Evolutionary conservation across 2,329 filamentous ascomycete species (phyloP).

Genomic region (Diplodia corticola): DNA sequence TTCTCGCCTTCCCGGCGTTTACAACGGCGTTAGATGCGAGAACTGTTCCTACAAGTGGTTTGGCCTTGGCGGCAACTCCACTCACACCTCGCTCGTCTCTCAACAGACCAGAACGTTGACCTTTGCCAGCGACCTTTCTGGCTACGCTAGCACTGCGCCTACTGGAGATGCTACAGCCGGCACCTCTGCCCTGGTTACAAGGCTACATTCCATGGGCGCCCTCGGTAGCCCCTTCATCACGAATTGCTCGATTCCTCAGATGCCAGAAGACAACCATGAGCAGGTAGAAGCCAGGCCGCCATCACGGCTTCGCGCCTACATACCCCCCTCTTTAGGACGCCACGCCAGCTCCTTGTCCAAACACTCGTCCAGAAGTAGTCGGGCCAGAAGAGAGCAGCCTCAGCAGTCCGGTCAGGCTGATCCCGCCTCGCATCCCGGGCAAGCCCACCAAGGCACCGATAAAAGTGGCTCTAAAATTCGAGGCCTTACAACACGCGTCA

Average conservation of each 20-base stretch:
- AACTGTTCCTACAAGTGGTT: slow-evolving; percentile 26
- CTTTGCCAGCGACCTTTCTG: not conserved
- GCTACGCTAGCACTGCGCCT: not conserved
- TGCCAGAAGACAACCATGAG: not conserved
- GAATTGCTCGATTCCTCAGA: slow-evolving; percentile 9
- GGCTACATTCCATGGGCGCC: slow-evolving; percentile 22
- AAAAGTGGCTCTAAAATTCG: not conserved
- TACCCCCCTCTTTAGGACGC: not conserved
- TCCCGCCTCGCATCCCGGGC: not conserved
- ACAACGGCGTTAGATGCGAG: slow-evolving; percentile 24
- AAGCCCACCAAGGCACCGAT: not conserved
- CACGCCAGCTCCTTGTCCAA: slow-evolving; percentile 2
- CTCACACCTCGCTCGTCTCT: slow-evolving; percentile 24
- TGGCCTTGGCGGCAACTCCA: slow-evolving; percentile 25
- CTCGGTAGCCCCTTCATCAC: slow-evolving; percentile 22
- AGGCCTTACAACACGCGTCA: not conserved
- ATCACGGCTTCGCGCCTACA: not conserved
- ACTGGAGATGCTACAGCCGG: not conserved
- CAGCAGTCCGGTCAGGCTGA: not conserved
- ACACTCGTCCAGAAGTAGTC: slow-evolving; percentile 2
- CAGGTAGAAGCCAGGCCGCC: not conserved
- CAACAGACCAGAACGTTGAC: slow-evolving; percentile 19
- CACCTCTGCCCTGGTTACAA: not conserved
- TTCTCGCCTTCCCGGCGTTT: slow-evolving; percentile 20
- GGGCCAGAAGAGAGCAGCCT: not conserved